Percentiles rank a stretch among this genome's conserved stretches.
These are phyloP conservation scores for Cordyceps farinosa DNA, from an alignment of 2,329 filamentous ascomycete genomes.

Conservation along the genomic window DNA sequence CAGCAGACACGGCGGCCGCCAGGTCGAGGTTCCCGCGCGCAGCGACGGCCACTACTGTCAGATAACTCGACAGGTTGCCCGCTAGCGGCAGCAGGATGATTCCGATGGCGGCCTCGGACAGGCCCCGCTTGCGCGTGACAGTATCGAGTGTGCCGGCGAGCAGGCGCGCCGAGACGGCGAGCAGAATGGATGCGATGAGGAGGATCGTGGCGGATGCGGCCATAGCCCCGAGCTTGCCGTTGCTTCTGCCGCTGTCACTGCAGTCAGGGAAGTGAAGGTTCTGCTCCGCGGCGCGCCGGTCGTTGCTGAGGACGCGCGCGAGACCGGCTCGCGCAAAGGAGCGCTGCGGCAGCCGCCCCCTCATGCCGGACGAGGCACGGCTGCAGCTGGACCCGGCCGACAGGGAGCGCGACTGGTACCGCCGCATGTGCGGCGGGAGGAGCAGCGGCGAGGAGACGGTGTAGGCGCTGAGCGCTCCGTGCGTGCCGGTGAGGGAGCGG, in stretches of 20 bases:
- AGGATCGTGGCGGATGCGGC: slow-evolving; percentile 45
- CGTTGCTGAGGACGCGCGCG: slow-evolving; percentile 9
- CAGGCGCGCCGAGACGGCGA: slow-evolving; percentile 59
- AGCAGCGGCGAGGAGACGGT: slow-evolving; percentile 23
- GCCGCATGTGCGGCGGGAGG: slow-evolving; percentile 12
- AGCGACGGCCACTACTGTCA: slow-evolving; percentile 54
- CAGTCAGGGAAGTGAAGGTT: background rate
- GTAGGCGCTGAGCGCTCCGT: background rate
- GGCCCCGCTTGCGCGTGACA: slow-evolving; percentile 44
- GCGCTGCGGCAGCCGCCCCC: background rate
- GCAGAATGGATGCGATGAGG: slow-evolving; percentile 50
- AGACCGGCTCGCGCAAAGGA: slow-evolving; percentile 10
- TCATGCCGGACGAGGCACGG: slow-evolving; percentile 23
- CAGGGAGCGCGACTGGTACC: slow-evolving; percentile 26
- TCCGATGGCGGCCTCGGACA: slow-evolving; percentile 58
- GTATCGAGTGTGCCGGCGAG: slow-evolving; percentile 57
- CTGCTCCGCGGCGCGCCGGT: background rate
- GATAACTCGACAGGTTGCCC: slow-evolving; percentile 57
- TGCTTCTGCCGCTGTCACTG: too few relatives aligned
- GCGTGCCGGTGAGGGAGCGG: background rate
- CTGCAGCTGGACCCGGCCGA: slow-evolving; percentile 26
- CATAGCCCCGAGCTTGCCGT: slow-evolving; percentile 14
- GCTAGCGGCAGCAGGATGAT: slow-evolving; percentile 60
- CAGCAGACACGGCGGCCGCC: slow-evolving; percentile 54
- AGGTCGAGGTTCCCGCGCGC: slow-evolving; percentile 57